A percentile compares a stretch with the other conserved stretches of the same genome.
phyloP scores from a whole-genome alignment of 2,329 filamentous ascomycete species.

The Aschersonia sp. region DNA sequence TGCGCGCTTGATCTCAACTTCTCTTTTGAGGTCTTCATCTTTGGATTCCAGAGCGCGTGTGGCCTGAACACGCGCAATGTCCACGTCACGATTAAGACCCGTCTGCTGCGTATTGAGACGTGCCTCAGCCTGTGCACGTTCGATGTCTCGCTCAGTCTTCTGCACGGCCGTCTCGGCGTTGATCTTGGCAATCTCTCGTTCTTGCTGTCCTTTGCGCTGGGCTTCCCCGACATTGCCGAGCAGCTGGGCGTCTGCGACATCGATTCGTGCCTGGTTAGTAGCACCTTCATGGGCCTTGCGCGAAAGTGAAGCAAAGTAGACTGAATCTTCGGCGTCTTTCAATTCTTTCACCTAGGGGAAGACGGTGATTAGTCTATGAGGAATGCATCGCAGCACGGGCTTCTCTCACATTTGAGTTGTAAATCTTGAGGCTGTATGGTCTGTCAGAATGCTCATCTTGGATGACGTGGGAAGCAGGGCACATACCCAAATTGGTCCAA shows the following conservation, averaged over 20 bases:
- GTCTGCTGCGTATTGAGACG: conserved; percentile 60
- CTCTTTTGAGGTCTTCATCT: conserved; percentile 67
- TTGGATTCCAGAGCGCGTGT: conserved; percentile 56
- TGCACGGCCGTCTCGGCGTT: conserved; percentile 72
- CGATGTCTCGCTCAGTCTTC: conserved; percentile 71
- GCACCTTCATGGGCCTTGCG: conserved; percentile 78
- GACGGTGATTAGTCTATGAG: not conserved
- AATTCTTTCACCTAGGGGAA: conserved; percentile 52
- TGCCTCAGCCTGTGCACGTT: conserved; percentile 67
- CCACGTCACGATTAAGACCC: conserved; percentile 56
- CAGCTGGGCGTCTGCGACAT: conserved; percentile 50
- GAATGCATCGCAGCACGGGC: too few species aligned
- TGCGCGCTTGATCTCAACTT: conserved; percentile 65
- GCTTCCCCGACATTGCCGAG: conserved; percentile 64
- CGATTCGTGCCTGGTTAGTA: conserved; percentile 60
- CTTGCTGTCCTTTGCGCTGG: conserved; percentile 63
- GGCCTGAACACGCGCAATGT: conserved; percentile 62
- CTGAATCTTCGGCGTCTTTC: conserved; percentile 66
- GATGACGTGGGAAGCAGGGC: conserved; percentile 14
- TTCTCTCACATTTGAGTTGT: conserved; percentile 38
- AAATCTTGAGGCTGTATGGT: conserved; percentile 45
- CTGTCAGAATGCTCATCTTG: too few species aligned
- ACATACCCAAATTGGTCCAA: conserved; percentile 49
- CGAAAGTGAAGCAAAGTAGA: conserved; percentile 70
- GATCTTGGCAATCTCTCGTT: conserved; percentile 79